A percentile compares a stretch with the other conserved stretches of the same genome.
Evolutionary conservation across 768 basidiomycete genomes (phyloP).

Genomic region (Omphalotus guepiniiformis): DNA sequence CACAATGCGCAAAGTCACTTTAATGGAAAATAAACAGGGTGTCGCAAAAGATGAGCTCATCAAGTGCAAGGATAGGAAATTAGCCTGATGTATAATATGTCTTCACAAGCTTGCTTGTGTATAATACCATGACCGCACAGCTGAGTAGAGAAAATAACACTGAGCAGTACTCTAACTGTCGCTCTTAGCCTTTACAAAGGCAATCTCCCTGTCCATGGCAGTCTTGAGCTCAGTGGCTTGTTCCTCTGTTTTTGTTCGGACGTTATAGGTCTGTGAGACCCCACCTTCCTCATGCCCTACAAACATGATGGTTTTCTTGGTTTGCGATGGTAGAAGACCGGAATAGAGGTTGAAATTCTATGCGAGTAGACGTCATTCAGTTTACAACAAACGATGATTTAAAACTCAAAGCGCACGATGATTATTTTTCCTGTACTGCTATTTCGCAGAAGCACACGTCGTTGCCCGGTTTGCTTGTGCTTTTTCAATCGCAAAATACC

Average conservation of each 20-base stretch:
- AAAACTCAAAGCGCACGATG: slow-evolving; percentile 46
- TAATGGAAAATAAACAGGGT: slow-evolving; percentile 41
- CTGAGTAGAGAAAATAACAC: neutral
- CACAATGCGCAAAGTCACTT: slow-evolving; percentile 91
- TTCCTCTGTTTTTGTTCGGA: slow-evolving; percentile 58
- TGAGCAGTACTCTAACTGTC: slow-evolving; percentile 13
- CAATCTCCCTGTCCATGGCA: slow-evolving; percentile 60
- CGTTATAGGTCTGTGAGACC: slow-evolving; percentile 52
- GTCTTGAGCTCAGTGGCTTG: slow-evolving; percentile 54
- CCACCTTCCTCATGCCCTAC: slow-evolving; percentile 62
- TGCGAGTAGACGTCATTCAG: slow-evolving; percentile 5
- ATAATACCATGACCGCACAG: neutral
- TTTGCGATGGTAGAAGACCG: slow-evolving; percentile 48
- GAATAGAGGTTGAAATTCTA: slow-evolving; percentile 74
- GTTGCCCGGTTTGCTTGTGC: slow-evolving; percentile 55
- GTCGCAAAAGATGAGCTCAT: neutral
- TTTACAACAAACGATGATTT: slow-evolving; percentile 1
- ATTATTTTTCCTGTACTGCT: slow-evolving; percentile 71
- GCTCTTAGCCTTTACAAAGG: slow-evolving; percentile 39
- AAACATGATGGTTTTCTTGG: slow-evolving; percentile 56
- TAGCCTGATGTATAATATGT: neutral
- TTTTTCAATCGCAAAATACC: slow-evolving; percentile 71
- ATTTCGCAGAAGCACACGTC: slow-evolving; percentile 67
- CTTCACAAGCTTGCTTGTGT: slow-evolving; percentile 1
- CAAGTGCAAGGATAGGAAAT: neutral